Conservation (phyloP, 495 filamentous ascomycete genomes). For the Letharia lupina region DNA sequence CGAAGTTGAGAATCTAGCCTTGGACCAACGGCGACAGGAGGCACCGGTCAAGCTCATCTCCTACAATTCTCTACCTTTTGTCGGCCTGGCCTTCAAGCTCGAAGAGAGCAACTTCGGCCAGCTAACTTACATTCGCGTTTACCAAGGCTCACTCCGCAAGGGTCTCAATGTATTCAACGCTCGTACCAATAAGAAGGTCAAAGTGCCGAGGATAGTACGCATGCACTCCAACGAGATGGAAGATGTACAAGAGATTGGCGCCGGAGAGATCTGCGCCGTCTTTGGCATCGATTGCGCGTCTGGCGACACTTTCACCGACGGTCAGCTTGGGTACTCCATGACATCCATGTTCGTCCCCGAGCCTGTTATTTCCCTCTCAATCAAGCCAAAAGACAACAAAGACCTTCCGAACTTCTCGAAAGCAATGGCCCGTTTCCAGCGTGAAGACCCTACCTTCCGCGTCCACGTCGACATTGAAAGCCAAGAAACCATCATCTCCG, state of each 20-base stretch:
- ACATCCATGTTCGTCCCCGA: conserved; percentile 98
- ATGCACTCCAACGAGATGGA: conserved; percentile 99
- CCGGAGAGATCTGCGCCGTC: conserved; percentile 96
- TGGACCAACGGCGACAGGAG: conserved; percentile 74
- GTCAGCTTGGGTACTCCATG: conserved; percentile 87
- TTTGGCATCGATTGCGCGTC: conserved; percentile 98
- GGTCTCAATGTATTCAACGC: conserved; percentile 88
- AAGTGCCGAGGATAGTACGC: conserved; percentile 92
- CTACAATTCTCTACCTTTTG: conserved; percentile 87
- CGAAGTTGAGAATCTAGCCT: conserved; percentile 82
- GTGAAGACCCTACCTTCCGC: conserved; percentile 97
- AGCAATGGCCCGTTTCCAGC: conserved; percentile 97
- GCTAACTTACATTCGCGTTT: conserved; percentile 96
- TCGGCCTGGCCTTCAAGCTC: conserved; percentile 96
- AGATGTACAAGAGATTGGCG: conserved; percentile 81
- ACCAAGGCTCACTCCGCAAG: conserved; percentile 87
- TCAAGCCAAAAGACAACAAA: conserved; percentile 91
- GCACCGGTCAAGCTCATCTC: conserved; percentile 75
- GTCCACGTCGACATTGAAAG: conserved; percentile 85
- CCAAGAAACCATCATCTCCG: conserved; percentile 93
- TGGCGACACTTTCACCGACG: conserved; percentile 97
- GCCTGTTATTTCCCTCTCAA: conserved; percentile 93
- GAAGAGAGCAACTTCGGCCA: conserved; percentile 99
- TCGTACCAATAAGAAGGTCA: conserved; percentile 88
- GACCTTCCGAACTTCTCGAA: conserved; percentile 94